Evolutionary conservation across 495 filamentous ascomycete species (phyloP), one percentile per base, ranked within the genome.

Genomic region (Lichenothelia convexa): DNA sequence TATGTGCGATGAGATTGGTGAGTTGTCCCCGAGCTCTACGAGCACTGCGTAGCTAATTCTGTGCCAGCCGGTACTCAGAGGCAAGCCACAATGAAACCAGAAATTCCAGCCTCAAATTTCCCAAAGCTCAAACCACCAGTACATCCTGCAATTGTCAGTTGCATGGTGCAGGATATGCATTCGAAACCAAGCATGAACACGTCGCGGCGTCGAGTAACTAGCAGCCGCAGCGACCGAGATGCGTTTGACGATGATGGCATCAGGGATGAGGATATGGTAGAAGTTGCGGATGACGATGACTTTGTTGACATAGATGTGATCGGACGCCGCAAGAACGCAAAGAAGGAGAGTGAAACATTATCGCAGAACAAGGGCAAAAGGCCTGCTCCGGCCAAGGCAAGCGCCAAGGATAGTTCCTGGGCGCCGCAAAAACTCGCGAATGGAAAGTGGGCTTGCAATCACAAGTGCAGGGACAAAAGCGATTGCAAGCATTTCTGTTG

Each of bases 1-100:
- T 9, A 80, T 78, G 57, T 94, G 89, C 45, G 87, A 94, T 54
- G 79, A 83, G 26, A 80, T 94, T 42, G 83, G 74, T 78, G 51
- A 45, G 58, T 43, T 4, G 4, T 12, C n/a, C n/a, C n/a, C n/a
- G 20, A 4, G 17, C 21, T 17, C 20, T 49, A 8, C 9, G 7
- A 3, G 8, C 22, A 35, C 21, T 12, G 20, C 7, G 19, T 26
- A 24, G 27, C 39, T 16, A 47, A 21, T n/a, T 33, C 11, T 11
- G 26, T 5, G n/a, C 5, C 43, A 78, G 75, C 87, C 43, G 91
- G 87, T 2, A 94, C 91, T 0, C 53, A 70, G 38, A 63, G 71
- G 30, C 60, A 61, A 20, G 71, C 68, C 27, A 57, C 66, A 7
- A 44, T 93, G 7, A 70, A 70, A 26, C 77, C 71, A 17, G 57